Conservation (phyloP, 306 rosid genomes). For the Acmispon strigosus region DNA sequence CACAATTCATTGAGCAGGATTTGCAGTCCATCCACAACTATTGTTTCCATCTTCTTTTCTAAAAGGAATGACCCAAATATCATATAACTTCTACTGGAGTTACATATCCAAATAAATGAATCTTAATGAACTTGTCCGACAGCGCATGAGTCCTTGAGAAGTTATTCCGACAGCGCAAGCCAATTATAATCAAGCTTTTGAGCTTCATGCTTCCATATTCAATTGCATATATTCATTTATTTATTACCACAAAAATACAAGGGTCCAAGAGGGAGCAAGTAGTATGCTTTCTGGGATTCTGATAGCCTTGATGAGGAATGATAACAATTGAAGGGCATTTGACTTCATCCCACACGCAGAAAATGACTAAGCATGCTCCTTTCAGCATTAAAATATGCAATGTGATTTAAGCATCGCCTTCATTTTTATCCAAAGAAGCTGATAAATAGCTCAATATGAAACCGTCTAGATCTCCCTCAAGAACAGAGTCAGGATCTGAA, state of each 20-base stretch:
- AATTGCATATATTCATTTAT: neutral
- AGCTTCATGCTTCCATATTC: conserved; percentile 7
- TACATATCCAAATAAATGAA: neutral
- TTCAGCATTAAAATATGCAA: conserved; percentile 16
- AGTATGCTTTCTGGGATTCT: neutral
- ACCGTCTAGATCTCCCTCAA: conserved; percentile 82
- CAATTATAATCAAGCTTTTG: neutral
- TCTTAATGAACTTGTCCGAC: neutral
- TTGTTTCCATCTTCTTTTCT: neutral
- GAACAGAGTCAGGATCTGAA: conserved; percentile 85
- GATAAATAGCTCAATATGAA: conserved; percentile 84
- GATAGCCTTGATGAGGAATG: conserved; percentile 13
- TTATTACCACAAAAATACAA: neutral
- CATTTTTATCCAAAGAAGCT: conserved; percentile 70
- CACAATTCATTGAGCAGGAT: neutral
- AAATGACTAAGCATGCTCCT: neutral
- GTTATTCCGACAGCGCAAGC: neutral
- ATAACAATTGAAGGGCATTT: neutral
- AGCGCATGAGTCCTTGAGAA: neutral
- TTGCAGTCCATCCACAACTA: neutral
- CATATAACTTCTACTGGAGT: neutral
- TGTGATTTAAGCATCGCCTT: conserved; percentile 30
- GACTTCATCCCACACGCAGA: neutral
- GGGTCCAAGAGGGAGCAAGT: neutral
- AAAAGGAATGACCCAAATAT: neutral